Evolutionary conservation across 129 eudicot genomes (phyloP).

Genomic region (Solidago caesia): DNA sequence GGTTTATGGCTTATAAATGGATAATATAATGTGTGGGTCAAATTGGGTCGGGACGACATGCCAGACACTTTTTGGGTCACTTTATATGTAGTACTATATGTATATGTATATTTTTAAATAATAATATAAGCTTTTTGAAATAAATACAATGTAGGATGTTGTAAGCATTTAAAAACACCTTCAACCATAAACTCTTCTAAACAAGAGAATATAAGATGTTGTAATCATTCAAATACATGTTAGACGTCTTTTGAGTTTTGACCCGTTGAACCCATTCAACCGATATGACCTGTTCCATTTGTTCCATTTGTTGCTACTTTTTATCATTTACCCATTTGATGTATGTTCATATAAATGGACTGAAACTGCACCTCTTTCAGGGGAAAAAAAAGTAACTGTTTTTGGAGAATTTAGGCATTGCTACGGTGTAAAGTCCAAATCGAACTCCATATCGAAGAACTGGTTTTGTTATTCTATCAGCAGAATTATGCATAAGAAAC

Average conservation of each 20-base stretch:
- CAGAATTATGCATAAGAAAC: constrained; percentile 3
- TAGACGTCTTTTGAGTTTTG: neutral
- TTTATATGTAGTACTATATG: too few relatives aligned
- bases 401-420: too few relatives aligned
- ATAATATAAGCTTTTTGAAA: neutral
- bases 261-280: neutral
- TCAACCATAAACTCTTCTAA: neutral
- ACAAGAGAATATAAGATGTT: neutral
- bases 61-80: neutral
- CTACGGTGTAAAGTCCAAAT: neutral
- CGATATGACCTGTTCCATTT: neutral
- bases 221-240: neutral
- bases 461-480: constrained; percentile 6
- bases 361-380: neutral
- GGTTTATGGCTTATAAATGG: neutral
- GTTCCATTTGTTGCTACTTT: neutral
- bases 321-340: neutral
- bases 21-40: neutral
- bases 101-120: too few relatives aligned
- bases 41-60: neutral
- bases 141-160: neutral
- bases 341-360: neutral
- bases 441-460: neutral
- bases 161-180: neutral
- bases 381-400: neutral